These are phyloP conservation scores for Talaromyces piceae DNA, from an alignment of 2,329 filamentous ascomycete species.

Conservation along the genomic window DNA sequence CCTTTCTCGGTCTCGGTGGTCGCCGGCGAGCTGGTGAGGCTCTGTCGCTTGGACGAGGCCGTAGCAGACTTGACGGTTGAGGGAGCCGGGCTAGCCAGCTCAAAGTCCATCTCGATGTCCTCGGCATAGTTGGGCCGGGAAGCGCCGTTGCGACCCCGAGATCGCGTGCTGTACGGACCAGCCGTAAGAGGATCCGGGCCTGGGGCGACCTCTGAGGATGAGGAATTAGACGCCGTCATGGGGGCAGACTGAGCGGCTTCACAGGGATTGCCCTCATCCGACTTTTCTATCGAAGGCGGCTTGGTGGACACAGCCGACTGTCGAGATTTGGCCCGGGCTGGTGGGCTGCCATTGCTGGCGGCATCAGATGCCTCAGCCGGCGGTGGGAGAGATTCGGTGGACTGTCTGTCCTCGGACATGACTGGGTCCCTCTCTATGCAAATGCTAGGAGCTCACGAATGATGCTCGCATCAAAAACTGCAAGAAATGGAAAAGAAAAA, in stretches of 20 bases:
- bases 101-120: slow-evolving; percentile 83
- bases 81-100: slow-evolving; percentile 39
- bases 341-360: slow-evolving; percentile 10
- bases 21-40: slow-evolving; percentile 25
- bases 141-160: slow-evolving; percentile 74
- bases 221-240: slow-evolving; percentile 39
- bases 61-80: slow-evolving; percentile 21
- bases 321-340: slow-evolving; percentile 27
- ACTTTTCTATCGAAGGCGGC: slow-evolving; percentile 9
- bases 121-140: slow-evolving; percentile 92
- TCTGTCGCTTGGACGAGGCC: slow-evolving; percentile 21
- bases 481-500: too few relatives aligned
- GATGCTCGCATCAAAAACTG: background rate
- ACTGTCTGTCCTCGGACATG: slow-evolving; percentile 26
- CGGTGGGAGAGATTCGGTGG: slow-evolving; percentile 21
- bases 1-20: slow-evolving; percentile 30
- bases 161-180: slow-evolving; percentile 83
- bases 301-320: slow-evolving; percentile 6
- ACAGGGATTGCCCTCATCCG: slow-evolving; percentile 17
- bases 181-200: slow-evolving; percentile 42
- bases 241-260: slow-evolving; percentile 33
- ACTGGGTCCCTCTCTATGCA: slow-evolving; percentile 14
- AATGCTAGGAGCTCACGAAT: background rate
- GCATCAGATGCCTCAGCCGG: slow-evolving; percentile 22
- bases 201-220: slow-evolving; percentile 30